Evolutionary conservation across 129 eudicot genomes (phyloP).

Genomic region (Flaveria robusta): DNA sequence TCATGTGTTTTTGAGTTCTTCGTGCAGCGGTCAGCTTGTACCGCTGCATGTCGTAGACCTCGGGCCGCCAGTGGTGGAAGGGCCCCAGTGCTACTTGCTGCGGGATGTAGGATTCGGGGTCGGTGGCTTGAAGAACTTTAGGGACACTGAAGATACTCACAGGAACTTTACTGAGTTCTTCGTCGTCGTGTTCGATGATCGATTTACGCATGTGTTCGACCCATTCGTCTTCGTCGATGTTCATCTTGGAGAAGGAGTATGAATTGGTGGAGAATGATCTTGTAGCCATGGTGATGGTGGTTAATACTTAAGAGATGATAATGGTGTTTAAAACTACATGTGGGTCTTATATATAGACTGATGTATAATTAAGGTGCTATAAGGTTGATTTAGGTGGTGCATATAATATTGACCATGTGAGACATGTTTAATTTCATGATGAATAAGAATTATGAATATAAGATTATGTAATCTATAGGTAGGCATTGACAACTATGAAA

Average conservation of each 20-base stretch:
- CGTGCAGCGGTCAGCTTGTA: conserved; percentile 54
- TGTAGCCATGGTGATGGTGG: conserved; percentile 12
- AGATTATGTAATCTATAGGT: not conserved
- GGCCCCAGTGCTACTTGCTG: conserved; percentile 63
- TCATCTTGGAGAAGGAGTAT: conserved; percentile 28
- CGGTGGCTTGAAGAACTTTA: conserved; percentile 37
- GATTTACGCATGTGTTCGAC: conserved; percentile 28
- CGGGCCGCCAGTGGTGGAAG: conserved; percentile 47
- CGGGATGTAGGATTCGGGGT: conserved; percentile 52
- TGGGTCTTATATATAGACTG: conserved; percentile 22
- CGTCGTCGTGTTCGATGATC: conserved; percentile 25
- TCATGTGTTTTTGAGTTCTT: conserved; percentile 25
- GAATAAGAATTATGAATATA: not conserved
- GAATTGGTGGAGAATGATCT: conserved; percentile 21
- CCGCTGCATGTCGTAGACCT: conserved; percentile 58
- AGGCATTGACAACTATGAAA: not conserved
- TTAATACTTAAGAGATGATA: not conserved
- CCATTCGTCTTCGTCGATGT: conserved; percentile 37
- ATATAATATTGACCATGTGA: conserved; percentile 9
- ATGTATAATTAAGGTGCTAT: not conserved
- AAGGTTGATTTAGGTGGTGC: not conserved
- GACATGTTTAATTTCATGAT: not conserved
- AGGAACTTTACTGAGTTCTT: conserved; percentile 32
- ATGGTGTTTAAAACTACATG: not conserved
- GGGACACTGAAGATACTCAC: conserved; percentile 54